Conservation (phyloP, 2,329 filamentous ascomycete genomes). For the Chlorencoelia australis region DNA sequence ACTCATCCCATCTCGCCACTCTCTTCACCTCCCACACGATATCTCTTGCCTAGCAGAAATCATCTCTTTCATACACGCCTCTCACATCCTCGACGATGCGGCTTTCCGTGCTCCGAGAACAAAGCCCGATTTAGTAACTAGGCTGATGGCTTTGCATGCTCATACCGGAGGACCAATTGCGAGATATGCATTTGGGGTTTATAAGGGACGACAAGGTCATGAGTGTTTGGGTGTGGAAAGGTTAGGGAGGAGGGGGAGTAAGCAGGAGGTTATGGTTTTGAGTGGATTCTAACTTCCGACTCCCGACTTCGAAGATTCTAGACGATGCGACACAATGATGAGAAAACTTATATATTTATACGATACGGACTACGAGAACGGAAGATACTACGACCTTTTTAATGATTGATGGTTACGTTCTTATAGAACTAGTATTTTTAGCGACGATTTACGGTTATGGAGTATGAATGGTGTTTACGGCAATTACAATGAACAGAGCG, state of each 20-base stretch:
- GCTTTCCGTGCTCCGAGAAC: constrained; percentile 59
- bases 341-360: no score
- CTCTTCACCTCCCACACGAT: constrained; percentile 61
- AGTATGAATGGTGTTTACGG: no score
- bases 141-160: constrained; percentile 37
- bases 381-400: no score
- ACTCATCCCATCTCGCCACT: constrained; percentile 50
- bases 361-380: no score
- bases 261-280: constrained; percentile 2
- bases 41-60: constrained; percentile 66
- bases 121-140: constrained; percentile 57
- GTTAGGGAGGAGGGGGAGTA: constrained; percentile 17
- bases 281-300: no score
- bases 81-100: constrained; percentile 60
- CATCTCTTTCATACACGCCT: constrained; percentile 66
- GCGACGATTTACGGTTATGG: no score
- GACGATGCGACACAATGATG: no score
- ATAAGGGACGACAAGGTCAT: constrained; percentile 17
- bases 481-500: no score
- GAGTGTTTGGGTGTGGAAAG: constrained; percentile 24
- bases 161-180: constrained; percentile 7
- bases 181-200: constrained; percentile 23
- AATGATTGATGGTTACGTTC: no score
- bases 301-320: not conserved
- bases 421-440: no score